Evolutionary conservation across 768 basidiomycete genomes (phyloP), one percentile per base, ranked within the genome.

Genomic region (Omphalotus guepiniiformis): DNA sequence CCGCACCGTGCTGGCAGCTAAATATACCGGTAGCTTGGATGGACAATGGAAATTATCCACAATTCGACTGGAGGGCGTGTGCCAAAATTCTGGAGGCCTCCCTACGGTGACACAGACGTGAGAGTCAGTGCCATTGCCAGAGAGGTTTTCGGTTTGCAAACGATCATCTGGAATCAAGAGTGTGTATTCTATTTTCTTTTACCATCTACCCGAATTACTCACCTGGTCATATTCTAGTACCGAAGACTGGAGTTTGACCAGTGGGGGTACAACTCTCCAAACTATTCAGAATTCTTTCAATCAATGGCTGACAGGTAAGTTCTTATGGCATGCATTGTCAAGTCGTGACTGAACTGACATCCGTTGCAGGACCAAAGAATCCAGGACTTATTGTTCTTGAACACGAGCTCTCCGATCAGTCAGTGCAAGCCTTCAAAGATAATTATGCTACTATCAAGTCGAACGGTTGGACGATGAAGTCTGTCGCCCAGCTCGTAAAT

Each of bases 81-180:
- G 9, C 73, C 77, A 1, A 67, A 66, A 39, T 93, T 74, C 72
- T 96, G 93, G 93, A 70, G 91, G n/a, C 90, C 90, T 2, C 91
- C 91, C 6, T 92, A 79, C 59, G 90, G 89, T 27, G 88, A 94
- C 62, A 76, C 77, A 37, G 94, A 98, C 59, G 78, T 76, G 63
- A 79, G 94, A 39, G 88, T 95, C 26, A 73, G 79, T 29, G 83
- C 92, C 3, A 89, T 98, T 57, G 94, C 93, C 21, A 72, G 77
- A 59, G 82, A 90, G 69, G 68, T 79, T 26, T 93, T 96, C 60
- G 91, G 88, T 21, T 64, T 97, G 53, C 74, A 74, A 18, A 86
- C 88, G n/a, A 78, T 94, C 46, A 66, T 90, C 54, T 97, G 94
- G 94, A 93, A 95, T 65, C 78, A 83, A 50, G 93, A 94, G 87